These are phyloP conservation scores for Suhomyces guaymorum DNA, from an alignment of 1,139 yeast genomes.

Conservation along the genomic window DNA sequence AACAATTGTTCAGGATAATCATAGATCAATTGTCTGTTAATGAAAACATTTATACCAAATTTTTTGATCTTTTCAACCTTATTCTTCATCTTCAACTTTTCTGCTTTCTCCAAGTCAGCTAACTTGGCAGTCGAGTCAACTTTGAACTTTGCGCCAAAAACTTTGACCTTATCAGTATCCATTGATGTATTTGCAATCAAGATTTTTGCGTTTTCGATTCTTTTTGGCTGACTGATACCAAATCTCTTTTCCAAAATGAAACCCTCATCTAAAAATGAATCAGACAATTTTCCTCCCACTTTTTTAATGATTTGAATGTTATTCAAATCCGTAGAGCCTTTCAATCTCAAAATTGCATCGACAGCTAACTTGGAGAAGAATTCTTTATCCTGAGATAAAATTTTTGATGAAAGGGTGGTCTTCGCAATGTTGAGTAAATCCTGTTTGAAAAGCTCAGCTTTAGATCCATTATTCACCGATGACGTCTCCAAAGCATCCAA, in stretches of 20 bases:
- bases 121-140: constrained; percentile 93
- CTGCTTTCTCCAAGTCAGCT: constrained; percentile 95
- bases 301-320: constrained; percentile 93
- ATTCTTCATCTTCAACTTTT: constrained; percentile 85
- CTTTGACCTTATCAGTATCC: constrained; percentile 97
- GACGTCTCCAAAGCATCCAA: constrained; percentile 72
- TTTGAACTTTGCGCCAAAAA: constrained; percentile 96
- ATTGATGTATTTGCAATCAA: constrained; percentile 93
- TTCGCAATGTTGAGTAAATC: constrained; percentile 87
- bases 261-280: constrained; percentile 94
- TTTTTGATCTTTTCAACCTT: constrained; percentile 87
- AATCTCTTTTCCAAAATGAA: constrained; percentile 87
- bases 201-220: constrained; percentile 77
- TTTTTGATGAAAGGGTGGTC: constrained; percentile 91
- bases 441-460: constrained; percentile 63
- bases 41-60: constrained; percentile 83
- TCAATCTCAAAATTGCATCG: constrained; percentile 87
- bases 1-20: constrained; percentile 97
- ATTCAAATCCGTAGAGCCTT: constrained; percentile 92
- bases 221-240: constrained; percentile 93
- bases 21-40: constrained; percentile 93
- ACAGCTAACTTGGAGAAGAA: constrained; percentile 89
- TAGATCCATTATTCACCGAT: constrained; percentile 72
- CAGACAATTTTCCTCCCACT: constrained; percentile 88
- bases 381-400: constrained; percentile 91